Percentiles rank a stretch among this genome's conserved stretches.
These are phyloP conservation scores for Waitea zeae DNA, from an alignment of 1,284 basidiomycete genomes.

Conservation along the genomic window DNA sequence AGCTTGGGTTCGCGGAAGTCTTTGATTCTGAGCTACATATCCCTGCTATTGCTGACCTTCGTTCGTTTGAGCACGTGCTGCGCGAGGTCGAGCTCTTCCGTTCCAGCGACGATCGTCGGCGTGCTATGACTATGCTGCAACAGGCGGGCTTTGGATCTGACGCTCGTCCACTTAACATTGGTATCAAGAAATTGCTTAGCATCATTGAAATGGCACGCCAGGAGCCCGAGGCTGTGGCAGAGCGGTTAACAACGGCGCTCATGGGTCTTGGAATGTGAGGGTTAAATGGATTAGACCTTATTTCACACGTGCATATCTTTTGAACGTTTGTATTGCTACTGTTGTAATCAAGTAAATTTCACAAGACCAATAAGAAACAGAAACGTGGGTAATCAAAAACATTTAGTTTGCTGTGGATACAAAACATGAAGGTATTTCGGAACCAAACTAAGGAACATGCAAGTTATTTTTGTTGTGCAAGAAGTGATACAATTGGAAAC, in stretches of 20 bases:
- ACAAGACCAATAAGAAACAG: no score
- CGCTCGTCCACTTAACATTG: conserved; percentile 50
- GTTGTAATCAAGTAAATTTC: no score
- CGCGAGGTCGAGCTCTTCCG: conserved; percentile 74
- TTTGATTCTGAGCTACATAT: conserved; percentile 87
- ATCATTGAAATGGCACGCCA: conserved; percentile 95
- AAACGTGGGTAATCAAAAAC: no score
- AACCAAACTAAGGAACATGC: no score
- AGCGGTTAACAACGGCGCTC: conserved; percentile 54
- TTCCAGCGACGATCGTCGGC: conserved; percentile 33
- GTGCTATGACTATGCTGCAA: conserved; percentile 50
- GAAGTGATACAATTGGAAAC: no score
- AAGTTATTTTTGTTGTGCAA: no score
- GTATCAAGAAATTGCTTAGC: conserved; percentile 88
- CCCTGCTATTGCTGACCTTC: conserved; percentile 64
- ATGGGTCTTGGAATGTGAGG: conserved; percentile 36
- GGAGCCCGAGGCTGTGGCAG: conserved; percentile 69
- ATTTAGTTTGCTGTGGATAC: no score
- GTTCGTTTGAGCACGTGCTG: conserved; percentile 63
- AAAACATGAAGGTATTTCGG: no score
- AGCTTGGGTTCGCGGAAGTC: conserved; percentile 77
- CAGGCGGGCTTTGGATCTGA: conserved; percentile 60
- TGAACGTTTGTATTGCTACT: no score
- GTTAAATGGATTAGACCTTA: no score
- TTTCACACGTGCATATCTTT: no score